Conservation (phyloP, 148 eudicot genomes). For the Dysphania ambrosioides region DNA sequence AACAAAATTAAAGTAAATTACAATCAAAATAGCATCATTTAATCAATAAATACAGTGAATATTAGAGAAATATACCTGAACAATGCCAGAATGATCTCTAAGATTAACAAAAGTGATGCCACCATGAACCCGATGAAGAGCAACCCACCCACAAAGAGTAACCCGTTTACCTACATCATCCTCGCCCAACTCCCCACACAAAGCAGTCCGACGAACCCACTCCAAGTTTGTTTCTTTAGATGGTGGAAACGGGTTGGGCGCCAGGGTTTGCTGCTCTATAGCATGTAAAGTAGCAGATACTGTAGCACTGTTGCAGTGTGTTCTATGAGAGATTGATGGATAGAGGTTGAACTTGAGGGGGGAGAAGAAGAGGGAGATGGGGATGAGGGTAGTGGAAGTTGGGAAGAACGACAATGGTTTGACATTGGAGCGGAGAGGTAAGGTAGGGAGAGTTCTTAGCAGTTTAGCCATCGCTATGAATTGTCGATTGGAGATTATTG, state of each 20-base stretch:
- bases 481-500: not conserved
- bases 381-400: constrained; percentile 13
- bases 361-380: constrained; percentile 35
- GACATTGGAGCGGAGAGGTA: constrained; percentile 31
- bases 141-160: constrained; percentile 92
- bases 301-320: constrained; percentile 4
- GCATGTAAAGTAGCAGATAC: constrained; percentile 11
- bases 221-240: constrained; percentile 36
- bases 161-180: constrained; percentile 71
- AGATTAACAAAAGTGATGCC: constrained; percentile 76
- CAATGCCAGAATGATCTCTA: constrained; percentile 77
- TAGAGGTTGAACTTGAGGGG: constrained; percentile 19
- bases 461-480: constrained; percentile 36
- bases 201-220: constrained; percentile 65
- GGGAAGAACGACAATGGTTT: constrained; percentile 33
- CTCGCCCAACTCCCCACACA: constrained; percentile 69
- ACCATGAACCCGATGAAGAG: constrained; percentile 75
- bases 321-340: constrained; percentile 1
- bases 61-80: constrained; percentile 50
- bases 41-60: not conserved
- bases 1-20: not conserved
- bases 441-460: constrained; percentile 48
- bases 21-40: no score
- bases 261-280: constrained; percentile 14
- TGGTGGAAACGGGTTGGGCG: constrained; percentile 22